These are phyloP conservation scores for Peniophora sp. DNA, from an alignment of 1,284 basidiomycete species.

Conservation along the genomic window DNA sequence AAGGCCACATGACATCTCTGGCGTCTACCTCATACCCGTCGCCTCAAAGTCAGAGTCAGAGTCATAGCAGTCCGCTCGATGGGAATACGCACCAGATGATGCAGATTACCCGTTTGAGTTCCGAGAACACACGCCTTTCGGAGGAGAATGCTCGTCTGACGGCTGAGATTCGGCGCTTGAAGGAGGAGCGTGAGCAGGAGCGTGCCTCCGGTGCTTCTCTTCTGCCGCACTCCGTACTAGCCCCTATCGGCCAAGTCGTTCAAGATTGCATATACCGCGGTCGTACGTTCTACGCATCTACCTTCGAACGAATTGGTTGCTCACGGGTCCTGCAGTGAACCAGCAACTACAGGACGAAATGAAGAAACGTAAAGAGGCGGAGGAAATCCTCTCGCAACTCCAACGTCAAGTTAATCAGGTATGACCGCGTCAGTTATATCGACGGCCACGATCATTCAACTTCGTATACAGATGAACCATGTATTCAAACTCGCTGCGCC, in stretches of 20 bases:
- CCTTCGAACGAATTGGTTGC: neutral
- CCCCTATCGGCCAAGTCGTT: neutral
- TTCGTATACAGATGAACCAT: neutral
- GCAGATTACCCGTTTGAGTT: slow-evolving; percentile 11
- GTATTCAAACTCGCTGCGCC: neutral
- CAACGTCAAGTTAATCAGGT: slow-evolving; percentile 15
- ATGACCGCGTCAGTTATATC: no score
- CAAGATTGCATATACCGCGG: neutral
- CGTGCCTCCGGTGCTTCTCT: neutral
- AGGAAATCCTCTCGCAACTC: slow-evolving; percentile 11
- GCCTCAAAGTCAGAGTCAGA: neutral
- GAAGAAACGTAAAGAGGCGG: slow-evolving; percentile 9
- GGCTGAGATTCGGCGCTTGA: slow-evolving; percentile 1
- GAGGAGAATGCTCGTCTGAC: slow-evolving; percentile 8
- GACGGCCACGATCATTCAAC: neutral
- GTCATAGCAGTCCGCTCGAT: slow-evolving; percentile 6
- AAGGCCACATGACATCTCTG: neutral
- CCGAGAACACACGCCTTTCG: slow-evolving; percentile 9
- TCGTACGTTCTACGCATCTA: neutral
- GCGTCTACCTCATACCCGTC: neutral
- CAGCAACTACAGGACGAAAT: slow-evolving; percentile 12
- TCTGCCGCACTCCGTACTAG: neutral
- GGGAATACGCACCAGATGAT: slow-evolving; percentile 8
- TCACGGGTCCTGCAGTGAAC: slow-evolving; percentile 3
- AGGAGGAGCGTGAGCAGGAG: neutral